These are phyloP conservation scores for Cavenderia fasciculata DNA, from an alignment of 78 protist genomes.

Conservation along the genomic window DNA sequence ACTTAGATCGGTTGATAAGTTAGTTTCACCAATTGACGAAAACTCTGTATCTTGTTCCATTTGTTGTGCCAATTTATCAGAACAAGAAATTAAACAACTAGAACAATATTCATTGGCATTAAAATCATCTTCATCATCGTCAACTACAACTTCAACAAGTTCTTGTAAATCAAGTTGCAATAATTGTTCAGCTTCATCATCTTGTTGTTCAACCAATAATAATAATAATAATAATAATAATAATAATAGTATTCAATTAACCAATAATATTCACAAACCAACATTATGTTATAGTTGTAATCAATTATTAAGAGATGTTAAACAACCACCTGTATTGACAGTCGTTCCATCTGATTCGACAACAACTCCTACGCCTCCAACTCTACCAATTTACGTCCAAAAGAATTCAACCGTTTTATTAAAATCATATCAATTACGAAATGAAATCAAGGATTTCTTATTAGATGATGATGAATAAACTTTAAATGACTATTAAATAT, in stretches of 20 bases:
- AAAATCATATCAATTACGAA: constrained; percentile 2
- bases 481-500: too few species aligned
- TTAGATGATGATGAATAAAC: constrained; percentile 34
- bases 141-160: too few species aligned
- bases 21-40: constrained; percentile 21
- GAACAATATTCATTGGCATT: not conserved
- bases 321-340: not conserved
- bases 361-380: too few species aligned
- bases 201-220: too few species aligned
- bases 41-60: constrained; percentile 33
- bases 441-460: constrained; percentile 70
- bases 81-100: constrained; percentile 13
- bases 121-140: not conserved
- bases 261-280: too few species aligned
- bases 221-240: not conserved
- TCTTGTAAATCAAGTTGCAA: not conserved
- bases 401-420: constrained; percentile 26
- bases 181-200: too few species aligned
- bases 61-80: constrained; percentile 21
- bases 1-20: constrained; percentile 65
- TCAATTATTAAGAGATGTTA: not conserved
- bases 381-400: constrained; percentile 38
- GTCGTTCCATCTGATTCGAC: too few species aligned
- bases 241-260: not conserved
- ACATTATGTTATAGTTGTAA: constrained; percentile 73